Conservation (phyloP, 805 yeast genomes). For the Metschnikowia kunwiensis region DNA sequence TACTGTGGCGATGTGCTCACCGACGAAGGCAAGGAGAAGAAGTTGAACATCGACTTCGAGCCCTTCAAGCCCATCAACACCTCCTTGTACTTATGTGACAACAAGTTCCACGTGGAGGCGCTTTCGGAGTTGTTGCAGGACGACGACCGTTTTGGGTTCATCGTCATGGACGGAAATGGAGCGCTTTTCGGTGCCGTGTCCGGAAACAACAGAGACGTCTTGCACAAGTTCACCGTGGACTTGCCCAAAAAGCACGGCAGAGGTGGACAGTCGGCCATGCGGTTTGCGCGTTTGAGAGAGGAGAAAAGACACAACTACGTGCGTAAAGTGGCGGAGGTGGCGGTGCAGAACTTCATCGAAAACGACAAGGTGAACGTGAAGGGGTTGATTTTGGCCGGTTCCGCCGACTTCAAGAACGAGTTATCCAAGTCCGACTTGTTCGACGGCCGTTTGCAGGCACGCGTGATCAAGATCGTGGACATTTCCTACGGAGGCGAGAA, state of each 20-base stretch:
- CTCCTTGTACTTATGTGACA: conserved; percentile 91
- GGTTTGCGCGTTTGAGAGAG: conserved; percentile 98
- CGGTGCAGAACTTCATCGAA: conserved; percentile 96
- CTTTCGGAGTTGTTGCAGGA: conserved; percentile 88
- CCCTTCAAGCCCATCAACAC: conserved; percentile 99
- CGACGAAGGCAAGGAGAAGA: conserved; percentile 96
- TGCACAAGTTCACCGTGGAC: conserved; percentile 94
- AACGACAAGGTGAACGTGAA: conserved; percentile 90
- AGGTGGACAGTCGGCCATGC: conserved; percentile 99
- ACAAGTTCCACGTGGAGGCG: conserved; percentile 97
- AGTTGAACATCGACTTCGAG: conserved; percentile 94
- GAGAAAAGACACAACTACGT: conserved; percentile 99
- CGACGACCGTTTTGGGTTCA: conserved; percentile 96
- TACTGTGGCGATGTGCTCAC: conserved; percentile 99
- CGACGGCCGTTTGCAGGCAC: conserved; percentile 82
- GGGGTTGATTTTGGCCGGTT: conserved; percentile 96
- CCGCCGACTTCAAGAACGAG: conserved; percentile 98
- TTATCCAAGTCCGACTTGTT: conserved; percentile 89
- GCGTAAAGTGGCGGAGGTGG: conserved; percentile 96
- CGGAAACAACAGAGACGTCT: conserved; percentile 94
- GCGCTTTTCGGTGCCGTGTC: conserved; percentile 91
- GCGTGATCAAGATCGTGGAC: conserved; percentile 90
- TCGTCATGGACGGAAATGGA: conserved; percentile 99
- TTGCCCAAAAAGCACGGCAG: conserved; percentile 99
- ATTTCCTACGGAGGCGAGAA: conserved; percentile 99